A percentile compares a stretch with the other conserved stretches of the same genome.
Evolutionary conservation across 148 eudicot genomes (phyloP).

Genomic region (Persicaria maculosa): DNA sequence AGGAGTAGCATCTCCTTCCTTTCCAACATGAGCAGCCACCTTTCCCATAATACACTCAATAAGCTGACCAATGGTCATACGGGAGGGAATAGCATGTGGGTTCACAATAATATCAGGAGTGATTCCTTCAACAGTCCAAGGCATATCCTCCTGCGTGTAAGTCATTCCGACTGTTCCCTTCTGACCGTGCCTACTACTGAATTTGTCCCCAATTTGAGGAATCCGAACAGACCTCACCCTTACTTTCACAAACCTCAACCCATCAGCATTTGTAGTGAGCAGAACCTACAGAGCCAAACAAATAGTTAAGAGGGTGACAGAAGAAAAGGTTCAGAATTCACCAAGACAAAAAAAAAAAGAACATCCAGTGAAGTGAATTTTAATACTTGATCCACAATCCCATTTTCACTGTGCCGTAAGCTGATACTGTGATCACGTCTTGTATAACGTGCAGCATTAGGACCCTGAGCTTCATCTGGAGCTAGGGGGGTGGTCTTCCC

Average conservation of each 20-base stretch:
- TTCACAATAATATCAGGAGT: constrained; percentile 93
- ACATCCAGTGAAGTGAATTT: neutral
- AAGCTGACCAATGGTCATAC: constrained; percentile 98
- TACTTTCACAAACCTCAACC: constrained; percentile 91
- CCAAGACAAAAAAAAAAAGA: neutral
- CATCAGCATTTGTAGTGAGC: constrained; percentile 92
- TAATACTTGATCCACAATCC: constrained; percentile 85
- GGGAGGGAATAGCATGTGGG: constrained; percentile 98
- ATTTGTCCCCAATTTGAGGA: constrained; percentile 97
- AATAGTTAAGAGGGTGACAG: neutral
- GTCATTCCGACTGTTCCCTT: constrained; percentile 99
- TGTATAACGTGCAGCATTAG: constrained; percentile 32
- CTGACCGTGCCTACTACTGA: constrained; percentile 95
- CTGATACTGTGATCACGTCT: constrained; percentile 88
- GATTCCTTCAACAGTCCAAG: constrained; percentile 93
- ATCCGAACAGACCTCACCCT: constrained; percentile 92
- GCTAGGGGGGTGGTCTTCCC: constrained; percentile 93
- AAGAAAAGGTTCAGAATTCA: neutral
- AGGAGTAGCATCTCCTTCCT: constrained; percentile 99
- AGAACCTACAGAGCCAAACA: constrained; percentile 41
- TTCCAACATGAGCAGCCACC: constrained; percentile 98
- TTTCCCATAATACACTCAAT: constrained; percentile 99
- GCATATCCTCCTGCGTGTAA: constrained; percentile 98
- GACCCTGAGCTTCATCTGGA: constrained; percentile 75
- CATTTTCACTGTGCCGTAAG: constrained; percentile 93